Evolutionary conservation across 2,329 filamentous ascomycete genomes (phyloP).

Genomic region (Neobulgaria alba): DNA sequence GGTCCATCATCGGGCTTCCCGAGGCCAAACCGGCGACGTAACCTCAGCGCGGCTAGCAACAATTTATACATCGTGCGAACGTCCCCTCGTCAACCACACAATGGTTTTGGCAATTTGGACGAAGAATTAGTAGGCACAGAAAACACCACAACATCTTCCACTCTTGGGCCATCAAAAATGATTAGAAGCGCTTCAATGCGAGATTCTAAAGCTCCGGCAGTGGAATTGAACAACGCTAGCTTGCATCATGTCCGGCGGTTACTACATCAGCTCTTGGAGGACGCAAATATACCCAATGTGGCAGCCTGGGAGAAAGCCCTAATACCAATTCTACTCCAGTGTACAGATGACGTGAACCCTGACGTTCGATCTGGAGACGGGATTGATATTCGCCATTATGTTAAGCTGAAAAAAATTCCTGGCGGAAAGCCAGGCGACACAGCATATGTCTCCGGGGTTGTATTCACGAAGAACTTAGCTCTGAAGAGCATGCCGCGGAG

Average conservation of each 20-base stretch:
- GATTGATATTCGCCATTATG: conserved; percentile 95
- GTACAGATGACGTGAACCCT: conserved; percentile 89
- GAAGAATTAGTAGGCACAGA: conserved; percentile 21
- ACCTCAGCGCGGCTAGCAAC: conserved; percentile 75
- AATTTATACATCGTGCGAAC: conserved; percentile 54
- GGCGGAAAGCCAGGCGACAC: conserved; percentile 86
- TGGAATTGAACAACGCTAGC: conserved; percentile 82
- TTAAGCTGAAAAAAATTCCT: conserved; percentile 94
- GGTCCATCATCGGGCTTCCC: conserved; percentile 48
- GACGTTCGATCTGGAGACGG: conserved; percentile 85
- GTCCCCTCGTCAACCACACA: conserved; percentile 56
- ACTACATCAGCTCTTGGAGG: conserved; percentile 72
- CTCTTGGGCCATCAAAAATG: conserved; percentile 35
- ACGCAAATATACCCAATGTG: conserved; percentile 63
- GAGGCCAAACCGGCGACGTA: conserved; percentile 62
- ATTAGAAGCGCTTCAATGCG: conserved; percentile 79
- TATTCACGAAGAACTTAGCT: conserved; percentile 95
- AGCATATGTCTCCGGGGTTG: conserved; percentile 90
- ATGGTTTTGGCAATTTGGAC: conserved; percentile 30
- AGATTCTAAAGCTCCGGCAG: conserved; percentile 61
- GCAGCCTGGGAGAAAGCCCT: conserved; percentile 83
- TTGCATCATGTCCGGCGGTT: conserved; percentile 81
- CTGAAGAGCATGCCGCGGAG: conserved; percentile 92
- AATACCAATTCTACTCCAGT: conserved; percentile 80
- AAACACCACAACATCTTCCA: conserved; percentile 14